Percentiles rank a stretch among this genome's conserved stretches.
phyloP scores from a whole-genome alignment of 2,329 filamentous ascomycete genomes.

The Claviceps sorghi region DNA sequence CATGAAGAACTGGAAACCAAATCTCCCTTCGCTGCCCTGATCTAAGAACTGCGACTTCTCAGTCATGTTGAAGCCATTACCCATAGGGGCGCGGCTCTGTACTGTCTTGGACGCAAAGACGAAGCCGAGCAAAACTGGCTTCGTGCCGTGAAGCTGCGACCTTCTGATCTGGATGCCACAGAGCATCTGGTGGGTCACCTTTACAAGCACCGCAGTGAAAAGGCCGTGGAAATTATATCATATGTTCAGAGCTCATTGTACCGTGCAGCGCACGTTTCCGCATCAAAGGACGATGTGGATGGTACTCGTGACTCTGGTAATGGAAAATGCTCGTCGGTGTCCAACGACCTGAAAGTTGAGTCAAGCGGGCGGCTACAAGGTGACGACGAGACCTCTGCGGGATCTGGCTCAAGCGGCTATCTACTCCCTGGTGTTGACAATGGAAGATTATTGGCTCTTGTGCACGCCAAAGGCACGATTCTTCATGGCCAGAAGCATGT shows the following conservation, averaged over 20 bases:
- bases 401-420: constrained; percentile 46
- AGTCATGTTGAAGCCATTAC: constrained; percentile 88
- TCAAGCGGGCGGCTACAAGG: not conserved
- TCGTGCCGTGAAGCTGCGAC: constrained; percentile 66
- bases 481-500: constrained; percentile 81
- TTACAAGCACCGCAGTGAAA: constrained; percentile 67
- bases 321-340: not conserved
- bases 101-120: constrained; percentile 65
- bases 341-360: not conserved
- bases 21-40: constrained; percentile 11
- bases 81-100: constrained; percentile 77
- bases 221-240: constrained; percentile 78
- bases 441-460: constrained; percentile 78
- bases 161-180: constrained; percentile 84
- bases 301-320: not conserved
- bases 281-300: not conserved
- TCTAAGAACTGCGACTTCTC: constrained; percentile 10
- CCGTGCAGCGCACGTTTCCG: not conserved
- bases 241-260: constrained; percentile 65
- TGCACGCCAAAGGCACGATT: constrained; percentile 98
- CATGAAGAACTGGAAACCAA: constrained; percentile 16
- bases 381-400: constrained; percentile 5
- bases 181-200: constrained; percentile 85
- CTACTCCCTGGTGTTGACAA: constrained; percentile 75
- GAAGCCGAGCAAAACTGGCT: constrained; percentile 83